A percentile compares a stretch with the other conserved stretches of the same genome.
Conservation (phyloP, 2,329 filamentous ascomycete genomes). For the Cladosporium sphaerospermum region DNA sequence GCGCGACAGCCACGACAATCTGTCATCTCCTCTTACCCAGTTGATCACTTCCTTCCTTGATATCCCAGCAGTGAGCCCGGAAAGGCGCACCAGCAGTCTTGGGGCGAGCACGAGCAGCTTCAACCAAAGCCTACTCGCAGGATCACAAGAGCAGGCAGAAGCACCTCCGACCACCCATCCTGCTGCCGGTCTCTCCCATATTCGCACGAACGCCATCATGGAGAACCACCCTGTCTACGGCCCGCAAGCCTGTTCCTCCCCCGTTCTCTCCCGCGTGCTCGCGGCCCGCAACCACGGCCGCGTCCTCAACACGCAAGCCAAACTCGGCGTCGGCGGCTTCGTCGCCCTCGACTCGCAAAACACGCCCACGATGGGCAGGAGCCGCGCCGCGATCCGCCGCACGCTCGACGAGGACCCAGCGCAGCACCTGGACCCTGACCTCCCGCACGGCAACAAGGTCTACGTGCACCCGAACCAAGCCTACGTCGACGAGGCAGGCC, state of each 20-base stretch:
- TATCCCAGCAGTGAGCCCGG: constrained; percentile 39
- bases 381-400: constrained; percentile 25
- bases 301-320: constrained; percentile 29
- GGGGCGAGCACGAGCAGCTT: not conserved
- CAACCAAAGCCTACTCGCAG: not conserved
- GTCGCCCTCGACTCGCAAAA: constrained; percentile 32
- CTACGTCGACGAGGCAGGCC: constrained; percentile 39
- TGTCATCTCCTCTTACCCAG: constrained; percentile 47
- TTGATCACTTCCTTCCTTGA: constrained; percentile 52
- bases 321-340: constrained; percentile 41
- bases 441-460: constrained; percentile 47
- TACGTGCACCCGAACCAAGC: constrained; percentile 45
- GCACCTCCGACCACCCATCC: constrained; percentile 59
- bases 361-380: constrained; percentile 35
- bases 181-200: constrained; percentile 57
- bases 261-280: constrained; percentile 54
- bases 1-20: constrained; percentile 42
- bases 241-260: constrained; percentile 47
- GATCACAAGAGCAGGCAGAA: constrained; percentile 18
- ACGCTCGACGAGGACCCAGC: constrained; percentile 17
- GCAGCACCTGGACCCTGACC: constrained; percentile 36
- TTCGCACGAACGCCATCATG: constrained; percentile 48
- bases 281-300: constrained; percentile 37
- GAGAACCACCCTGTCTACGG: constrained; percentile 57
- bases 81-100: constrained; percentile 32